Base-by-base conservation (phyloP, 345 rosid species). In the Citrus unshiu region DNA sequence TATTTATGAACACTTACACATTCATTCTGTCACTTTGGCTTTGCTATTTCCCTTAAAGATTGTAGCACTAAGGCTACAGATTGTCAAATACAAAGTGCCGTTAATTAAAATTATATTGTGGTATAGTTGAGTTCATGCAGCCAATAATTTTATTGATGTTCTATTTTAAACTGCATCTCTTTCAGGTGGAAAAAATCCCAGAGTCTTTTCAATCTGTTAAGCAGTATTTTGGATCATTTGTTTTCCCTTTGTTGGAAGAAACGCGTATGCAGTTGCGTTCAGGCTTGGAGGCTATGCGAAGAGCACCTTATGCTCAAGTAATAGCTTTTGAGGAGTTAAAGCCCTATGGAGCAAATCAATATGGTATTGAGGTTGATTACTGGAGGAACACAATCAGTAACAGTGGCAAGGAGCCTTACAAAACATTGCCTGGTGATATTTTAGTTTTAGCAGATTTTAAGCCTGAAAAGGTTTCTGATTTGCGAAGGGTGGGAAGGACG, bases 231-330 rank as follows among this genome's bases (percentile, higher is more conserved):
- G 57, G 57, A 7, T 51, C 57, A 51, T 86, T 73, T 65, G 27
- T 16, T 80, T 37, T 54, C 40, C 29, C 93, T 13, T 43, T 90
- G 30, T 60, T 90, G 76, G 93, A 90, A 27, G 91, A 90, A 78
- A 85, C 91, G 1, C 72, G 91, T 29, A 81, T 85, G 0, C 69
- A 58, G 9, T 46, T 90, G 35, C 22, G n/a, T 68, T 88, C 89
- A 13, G 65, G 80, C n/a, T 30, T 88, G 62, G 77, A 87, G 10
- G 40, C 24, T 27, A 79, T 88, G 5, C 82, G 81, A 22, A 25
- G 24, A 27, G 83, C 84, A 7, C 91, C 92, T 14, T 82, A 62
- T 76, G 82, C 91, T 9, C 40, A 81, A 32, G 83, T 85, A 10
- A 61, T 27, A 6, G 61, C 18, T 14, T 29, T 72, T 34, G 2